phyloP scores from a whole-genome alignment of 2,329 filamentous ascomycete genomes.

The Monilinia vaccinii-corymbosi region DNA sequence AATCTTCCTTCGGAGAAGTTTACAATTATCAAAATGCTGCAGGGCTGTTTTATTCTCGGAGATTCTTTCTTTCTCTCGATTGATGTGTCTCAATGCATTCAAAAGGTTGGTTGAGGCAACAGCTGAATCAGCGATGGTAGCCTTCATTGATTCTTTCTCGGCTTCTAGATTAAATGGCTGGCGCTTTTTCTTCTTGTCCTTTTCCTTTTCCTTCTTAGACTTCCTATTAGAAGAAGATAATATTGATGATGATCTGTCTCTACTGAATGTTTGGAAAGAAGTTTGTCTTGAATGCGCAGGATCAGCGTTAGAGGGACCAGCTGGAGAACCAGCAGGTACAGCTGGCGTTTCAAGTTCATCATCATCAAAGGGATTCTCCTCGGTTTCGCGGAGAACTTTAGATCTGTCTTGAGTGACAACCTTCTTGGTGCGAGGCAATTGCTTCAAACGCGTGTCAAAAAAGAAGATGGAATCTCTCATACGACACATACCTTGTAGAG shows the following conservation, averaged over 20 bases:
- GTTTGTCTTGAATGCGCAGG: slow-evolving; percentile 17
- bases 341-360: slow-evolving; percentile 49
- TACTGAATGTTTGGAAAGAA: slow-evolving; percentile 12
- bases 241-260: slow-evolving; percentile 15
- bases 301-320: slow-evolving; percentile 7
- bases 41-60: slow-evolving; percentile 73
- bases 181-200: slow-evolving; percentile 45
- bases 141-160: slow-evolving; percentile 80
- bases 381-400: slow-evolving; percentile 74
- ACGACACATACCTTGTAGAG: slow-evolving; percentile 54
- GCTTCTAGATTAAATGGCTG: slow-evolving; percentile 73
- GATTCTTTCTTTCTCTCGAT: slow-evolving; percentile 78
- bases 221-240: slow-evolving; percentile 29
- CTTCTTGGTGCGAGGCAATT: slow-evolving; percentile 59
- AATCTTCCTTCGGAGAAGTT: slow-evolving; percentile 73
- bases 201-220: slow-evolving; percentile 32
- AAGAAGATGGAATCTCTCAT: neutral
- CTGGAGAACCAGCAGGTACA: slow-evolving; percentile 1
- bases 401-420: slow-evolving; percentile 69
- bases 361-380: slow-evolving; percentile 57
- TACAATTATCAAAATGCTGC: slow-evolving; percentile 76
- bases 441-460: slow-evolving; percentile 31
- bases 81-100: slow-evolving; percentile 82
- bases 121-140: slow-evolving; percentile 79
- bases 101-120: slow-evolving; percentile 85